phyloP scores from a whole-genome alignment of 495 filamentous ascomycete genomes.

The Lasiosphaeria miniovina region DNA sequence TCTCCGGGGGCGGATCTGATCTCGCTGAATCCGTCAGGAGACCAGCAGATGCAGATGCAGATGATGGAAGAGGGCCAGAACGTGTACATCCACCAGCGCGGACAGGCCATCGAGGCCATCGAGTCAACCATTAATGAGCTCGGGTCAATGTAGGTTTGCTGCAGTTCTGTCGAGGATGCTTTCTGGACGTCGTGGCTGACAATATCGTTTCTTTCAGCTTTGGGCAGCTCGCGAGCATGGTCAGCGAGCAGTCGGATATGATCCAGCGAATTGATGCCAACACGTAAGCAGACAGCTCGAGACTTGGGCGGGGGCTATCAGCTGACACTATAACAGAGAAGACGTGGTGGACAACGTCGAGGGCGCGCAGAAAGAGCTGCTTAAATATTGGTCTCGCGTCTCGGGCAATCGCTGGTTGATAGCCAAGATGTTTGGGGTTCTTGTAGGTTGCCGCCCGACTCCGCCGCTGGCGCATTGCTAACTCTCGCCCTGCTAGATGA shows the following conservation, averaged over 20 bases:
- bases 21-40: conserved; percentile 77
- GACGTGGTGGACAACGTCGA: conserved; percentile 89
- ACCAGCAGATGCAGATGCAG: conserved; percentile 83
- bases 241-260: conserved; percentile 94
- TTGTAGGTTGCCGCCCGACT: conserved; percentile 53
- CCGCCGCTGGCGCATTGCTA: neutral
- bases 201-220: conserved; percentile 44
- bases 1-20: conserved; percentile 67
- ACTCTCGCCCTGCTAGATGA: conserved; percentile 18
- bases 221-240: conserved; percentile 95
- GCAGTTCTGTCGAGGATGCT: neutral
- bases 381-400: conserved; percentile 96
- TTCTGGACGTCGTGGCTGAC: neutral
- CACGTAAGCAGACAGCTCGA: conserved; percentile 42
- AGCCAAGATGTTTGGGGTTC: conserved; percentile 96
- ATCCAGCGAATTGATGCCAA: conserved; percentile 92
- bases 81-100: conserved; percentile 86
- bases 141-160: conserved; percentile 62
- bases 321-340: conserved; percentile 58
- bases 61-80: conserved; percentile 95
- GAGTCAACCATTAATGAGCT: conserved; percentile 93
- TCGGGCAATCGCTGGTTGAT: conserved; percentile 94
- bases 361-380: conserved; percentile 86
- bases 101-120: conserved; percentile 94
- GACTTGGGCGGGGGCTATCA: too few relatives aligned